These are phyloP conservation scores for Apium graveolens DNA, from an alignment of 129 eudicot genomes.

Conservation along the genomic window DNA sequence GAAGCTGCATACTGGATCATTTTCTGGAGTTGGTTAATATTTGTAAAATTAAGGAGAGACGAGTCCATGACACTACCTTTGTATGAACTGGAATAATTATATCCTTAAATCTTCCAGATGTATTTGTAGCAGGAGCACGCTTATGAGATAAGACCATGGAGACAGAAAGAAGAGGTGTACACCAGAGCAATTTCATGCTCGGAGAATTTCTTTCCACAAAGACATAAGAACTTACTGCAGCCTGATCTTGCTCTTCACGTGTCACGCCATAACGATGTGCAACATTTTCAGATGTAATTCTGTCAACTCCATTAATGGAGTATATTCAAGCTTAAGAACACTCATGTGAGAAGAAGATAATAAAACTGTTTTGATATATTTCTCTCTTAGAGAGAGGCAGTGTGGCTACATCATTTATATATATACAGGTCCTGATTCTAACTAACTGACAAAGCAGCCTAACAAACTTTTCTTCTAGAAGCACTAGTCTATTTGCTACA, in stretches of 20 bases:
- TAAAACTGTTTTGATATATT: too few relatives aligned
- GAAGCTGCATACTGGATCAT: neutral
- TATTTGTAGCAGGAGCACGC: slow-evolving; percentile 59
- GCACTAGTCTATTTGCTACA: too few relatives aligned
- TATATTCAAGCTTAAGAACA: too few relatives aligned
- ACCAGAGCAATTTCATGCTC: neutral
- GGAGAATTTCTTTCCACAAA: neutral
- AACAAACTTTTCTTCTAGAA: too few relatives aligned
- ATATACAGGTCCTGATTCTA: too few relatives aligned
- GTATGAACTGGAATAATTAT: slow-evolving; percentile 59
- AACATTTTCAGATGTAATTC: slow-evolving; percentile 66
- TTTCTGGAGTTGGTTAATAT: neutral
- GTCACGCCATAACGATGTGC: slow-evolving; percentile 58
- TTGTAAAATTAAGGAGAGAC: neutral
- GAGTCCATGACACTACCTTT: slow-evolving; percentile 28
- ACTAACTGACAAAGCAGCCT: too few relatives aligned
- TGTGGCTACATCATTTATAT: too few relatives aligned
- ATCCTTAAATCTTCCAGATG: slow-evolving; percentile 56
- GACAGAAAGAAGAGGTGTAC: slow-evolving; percentile 2
- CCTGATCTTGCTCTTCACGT: slow-evolving; percentile 61
- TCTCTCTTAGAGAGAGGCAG: too few relatives aligned
- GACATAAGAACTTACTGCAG: slow-evolving; percentile 44
- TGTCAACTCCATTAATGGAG: too few relatives aligned
- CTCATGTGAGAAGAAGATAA: too few relatives aligned
- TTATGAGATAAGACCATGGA: slow-evolving; percentile 42